Evolutionary conservation across 805 yeast species (phyloP).

Genomic region (Teunomyces panamensis): DNA sequence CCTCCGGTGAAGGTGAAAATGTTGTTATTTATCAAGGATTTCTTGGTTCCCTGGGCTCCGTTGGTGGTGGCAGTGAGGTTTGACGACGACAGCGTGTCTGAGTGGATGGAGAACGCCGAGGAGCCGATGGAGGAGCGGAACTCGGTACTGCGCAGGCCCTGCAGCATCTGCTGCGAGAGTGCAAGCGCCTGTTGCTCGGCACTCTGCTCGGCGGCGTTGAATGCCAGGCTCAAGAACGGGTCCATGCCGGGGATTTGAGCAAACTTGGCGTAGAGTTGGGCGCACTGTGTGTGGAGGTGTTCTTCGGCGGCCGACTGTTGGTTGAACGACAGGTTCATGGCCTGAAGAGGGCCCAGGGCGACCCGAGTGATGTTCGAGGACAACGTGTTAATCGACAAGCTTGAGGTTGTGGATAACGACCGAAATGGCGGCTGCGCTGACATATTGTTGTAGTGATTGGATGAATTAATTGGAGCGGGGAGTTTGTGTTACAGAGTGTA

Average conservation of each 20-base stretch:
- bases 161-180: conserved; percentile 33
- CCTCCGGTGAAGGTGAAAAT: conserved; percentile 71
- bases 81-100: conserved; percentile 29
- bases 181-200: conserved; percentile 71
- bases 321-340: conserved; percentile 54
- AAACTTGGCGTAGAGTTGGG: conserved; percentile 52
- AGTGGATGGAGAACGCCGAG: conserved; percentile 33
- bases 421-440: conserved; percentile 28
- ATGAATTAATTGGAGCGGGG: neutral
- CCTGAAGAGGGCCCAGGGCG: conserved; percentile 45
- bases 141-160: conserved; percentile 15
- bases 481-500: no score
- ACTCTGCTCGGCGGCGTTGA: conserved; percentile 60
- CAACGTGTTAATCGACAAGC: conserved; percentile 27
- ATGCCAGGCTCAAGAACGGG: conserved; percentile 64
- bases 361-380: conserved; percentile 37
- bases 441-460: neutral
- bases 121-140: conserved; percentile 34
- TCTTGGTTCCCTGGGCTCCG: conserved; percentile 5
- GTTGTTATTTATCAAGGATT: conserved; percentile 28
- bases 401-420: conserved; percentile 34
- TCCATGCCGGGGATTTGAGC: conserved; percentile 63
- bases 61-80: conserved; percentile 13
- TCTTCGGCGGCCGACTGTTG: conserved; percentile 59
- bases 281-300: conserved; percentile 68